phyloP scores from a whole-genome alignment of 2,329 filamentous ascomycete genomes.

The Fusarium anthophilum region DNA sequence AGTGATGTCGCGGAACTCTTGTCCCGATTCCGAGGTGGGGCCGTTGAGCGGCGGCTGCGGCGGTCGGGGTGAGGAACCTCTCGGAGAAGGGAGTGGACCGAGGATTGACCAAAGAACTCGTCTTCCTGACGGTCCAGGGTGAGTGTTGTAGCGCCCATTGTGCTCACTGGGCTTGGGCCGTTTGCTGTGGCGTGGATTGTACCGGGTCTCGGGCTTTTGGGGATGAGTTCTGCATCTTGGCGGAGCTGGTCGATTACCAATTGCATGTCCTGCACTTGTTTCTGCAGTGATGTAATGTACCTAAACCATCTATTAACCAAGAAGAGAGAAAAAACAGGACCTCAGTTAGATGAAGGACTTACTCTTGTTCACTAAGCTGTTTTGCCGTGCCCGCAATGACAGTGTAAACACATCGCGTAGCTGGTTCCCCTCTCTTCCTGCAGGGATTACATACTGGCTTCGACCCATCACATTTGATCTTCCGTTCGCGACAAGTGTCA shows the following conservation, averaged over 20 bases:
- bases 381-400: neutral
- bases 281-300: neutral
- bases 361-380: conserved; percentile 1
- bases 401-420: neutral
- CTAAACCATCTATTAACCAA: neutral
- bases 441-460: conserved; percentile 5
- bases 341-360: too few species aligned
- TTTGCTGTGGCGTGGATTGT: neutral
- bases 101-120: neutral
- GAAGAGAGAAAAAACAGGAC: too few species aligned
- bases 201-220: neutral
- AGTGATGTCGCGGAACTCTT: neutral
- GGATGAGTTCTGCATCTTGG: neutral
- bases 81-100: neutral
- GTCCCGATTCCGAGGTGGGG: neutral
- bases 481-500: conserved; percentile 4
- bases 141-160: conserved; percentile 4
- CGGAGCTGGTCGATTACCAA: neutral
- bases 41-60: neutral
- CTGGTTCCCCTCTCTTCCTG: neutral
- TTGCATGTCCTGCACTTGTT: conserved; percentile 3
- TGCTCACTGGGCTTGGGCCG: conserved; percentile 3
- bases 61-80: neutral
- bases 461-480: conserved; percentile 3
- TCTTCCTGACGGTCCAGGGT: neutral